Evolutionary conservation across 2,329 filamentous ascomycete species (phyloP), one percentile per base, ranked within the genome.

Genomic region (Trichothecium sympodiale): DNA sequence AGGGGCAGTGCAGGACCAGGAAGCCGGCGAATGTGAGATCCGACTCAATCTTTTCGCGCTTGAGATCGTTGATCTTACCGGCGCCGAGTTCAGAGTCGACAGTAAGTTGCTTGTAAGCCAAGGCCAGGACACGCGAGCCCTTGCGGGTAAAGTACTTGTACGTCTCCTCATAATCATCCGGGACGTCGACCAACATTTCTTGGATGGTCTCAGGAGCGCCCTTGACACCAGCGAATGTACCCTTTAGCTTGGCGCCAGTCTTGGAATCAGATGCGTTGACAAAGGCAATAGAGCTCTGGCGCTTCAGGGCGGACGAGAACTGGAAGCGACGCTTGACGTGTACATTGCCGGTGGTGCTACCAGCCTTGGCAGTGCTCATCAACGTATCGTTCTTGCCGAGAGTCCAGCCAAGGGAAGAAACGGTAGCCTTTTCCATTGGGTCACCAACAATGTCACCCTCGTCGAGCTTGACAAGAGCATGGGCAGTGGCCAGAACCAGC

Each of bases 91-190:
- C 91, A 27, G 76, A 71, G 30, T 93, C 86, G 3, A 71, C 66
- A 3, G 86, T 81, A 12, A 98, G 71, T 54, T 88, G 87, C 66
- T 95, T 95, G 67, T 93, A 96, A 27, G 83, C 91, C 29, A 98
- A 74, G 33, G 89, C 86, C 27, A 98, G 72, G 12, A 98, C 91
- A 65, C 91, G 83, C 30, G 87, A 93, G 47, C 91, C 91, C 49
- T 93, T 94, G 43, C 91, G 78, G 37, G 89, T 96, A 53, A 96
- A 98, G 63, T 94, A 86, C 61, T 96, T 98, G 74, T 79, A 98
- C 0, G 91, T 98, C 62, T 96, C 91, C 56, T 98, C 91, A 52
- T 98, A 98, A 54, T 94, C 77, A 2, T 77, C 69, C 7, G 91
- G 91, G 8, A 86, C 74, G 25, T 80, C 71, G 26, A 85, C 71